Conservation (phyloP, 2,329 filamentous ascomycete genomes). For the Pseudopyricularia cyperi region DNA sequence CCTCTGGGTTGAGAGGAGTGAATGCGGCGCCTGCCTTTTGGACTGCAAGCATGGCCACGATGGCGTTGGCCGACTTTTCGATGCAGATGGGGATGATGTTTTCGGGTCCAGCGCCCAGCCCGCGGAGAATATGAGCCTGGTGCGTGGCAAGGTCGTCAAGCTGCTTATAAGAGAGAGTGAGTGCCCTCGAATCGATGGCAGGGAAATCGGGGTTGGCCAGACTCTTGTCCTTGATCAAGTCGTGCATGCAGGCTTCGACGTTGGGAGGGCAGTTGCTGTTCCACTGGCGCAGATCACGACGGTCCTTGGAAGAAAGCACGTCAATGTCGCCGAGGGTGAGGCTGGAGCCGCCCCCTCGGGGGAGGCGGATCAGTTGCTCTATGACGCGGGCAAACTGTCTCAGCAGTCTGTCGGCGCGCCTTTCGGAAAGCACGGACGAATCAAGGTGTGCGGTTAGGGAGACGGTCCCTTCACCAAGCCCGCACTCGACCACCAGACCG, state of each 20-base stretch:
- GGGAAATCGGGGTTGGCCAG: background rate
- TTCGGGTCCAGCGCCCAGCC: background rate
- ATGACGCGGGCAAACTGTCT: background rate
- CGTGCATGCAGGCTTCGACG: background rate
- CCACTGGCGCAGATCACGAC: background rate
- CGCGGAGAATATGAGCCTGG: conserved; percentile 1
- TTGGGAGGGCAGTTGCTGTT: background rate
- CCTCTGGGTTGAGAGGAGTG: conserved; percentile 9
- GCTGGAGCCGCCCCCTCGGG: background rate
- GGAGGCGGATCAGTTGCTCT: background rate
- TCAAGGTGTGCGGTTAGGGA: background rate
- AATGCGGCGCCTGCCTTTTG: conserved; percentile 12
- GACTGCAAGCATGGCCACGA: conserved; percentile 9
- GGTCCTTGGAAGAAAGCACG: background rate
- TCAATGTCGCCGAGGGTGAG: background rate
- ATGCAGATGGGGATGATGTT: background rate
- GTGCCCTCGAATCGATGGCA: background rate
- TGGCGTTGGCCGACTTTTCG: conserved; percentile 3
- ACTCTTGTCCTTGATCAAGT: background rate
- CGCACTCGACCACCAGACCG: conserved; percentile 2
- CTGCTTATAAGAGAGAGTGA: background rate
- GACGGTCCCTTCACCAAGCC: background rate
- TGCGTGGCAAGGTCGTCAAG: conserved; percentile 2
- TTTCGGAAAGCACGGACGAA: background rate
- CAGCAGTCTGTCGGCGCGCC: background rate